Conservation (phyloP, 768 basidiomycete genomes). For the Pleurotus djamor region DNA sequence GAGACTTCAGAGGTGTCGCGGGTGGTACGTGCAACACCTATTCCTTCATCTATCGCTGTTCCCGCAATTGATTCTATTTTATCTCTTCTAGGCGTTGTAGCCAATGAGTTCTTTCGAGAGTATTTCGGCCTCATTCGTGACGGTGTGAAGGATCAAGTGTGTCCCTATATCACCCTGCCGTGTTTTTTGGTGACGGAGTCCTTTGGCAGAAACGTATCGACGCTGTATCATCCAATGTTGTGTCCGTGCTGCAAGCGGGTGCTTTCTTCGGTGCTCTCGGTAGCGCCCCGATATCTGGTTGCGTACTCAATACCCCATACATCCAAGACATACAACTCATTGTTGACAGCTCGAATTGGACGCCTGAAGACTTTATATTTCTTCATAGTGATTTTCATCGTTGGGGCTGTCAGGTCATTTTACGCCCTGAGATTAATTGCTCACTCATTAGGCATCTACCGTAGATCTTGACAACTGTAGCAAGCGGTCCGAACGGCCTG, state of each 20-base stretch:
- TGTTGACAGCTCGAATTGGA: slow-evolving; percentile 55
- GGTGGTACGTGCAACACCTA: neutral
- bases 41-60: neutral
- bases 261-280: slow-evolving; percentile 86
- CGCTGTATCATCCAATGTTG: slow-evolving; percentile 76
- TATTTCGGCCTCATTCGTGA: neutral
- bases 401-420: slow-evolving; percentile 62
- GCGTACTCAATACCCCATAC: slow-evolving; percentile 9
- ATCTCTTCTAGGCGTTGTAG: neutral
- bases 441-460: neutral
- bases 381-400: slow-evolving; percentile 60
- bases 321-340: neutral
- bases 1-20: slow-evolving; percentile 2
- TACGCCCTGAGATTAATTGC: neutral
- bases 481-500: slow-evolving; percentile 51
- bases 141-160: neutral
- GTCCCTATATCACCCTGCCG: neutral
- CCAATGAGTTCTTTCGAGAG: neutral
- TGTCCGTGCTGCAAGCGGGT: slow-evolving; percentile 84
- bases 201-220: slow-evolving; percentile 17
- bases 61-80: neutral
- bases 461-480: slow-evolving; percentile 71
- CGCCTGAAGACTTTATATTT: slow-evolving; percentile 59
- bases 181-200: neutral
- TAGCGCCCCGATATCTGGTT: slow-evolving; percentile 69